Evolutionary conservation across 208 protist genomes (phyloP), one percentile per base, ranked within the genome.

Genomic region (Kentomonas sorsogonicus): DNA sequence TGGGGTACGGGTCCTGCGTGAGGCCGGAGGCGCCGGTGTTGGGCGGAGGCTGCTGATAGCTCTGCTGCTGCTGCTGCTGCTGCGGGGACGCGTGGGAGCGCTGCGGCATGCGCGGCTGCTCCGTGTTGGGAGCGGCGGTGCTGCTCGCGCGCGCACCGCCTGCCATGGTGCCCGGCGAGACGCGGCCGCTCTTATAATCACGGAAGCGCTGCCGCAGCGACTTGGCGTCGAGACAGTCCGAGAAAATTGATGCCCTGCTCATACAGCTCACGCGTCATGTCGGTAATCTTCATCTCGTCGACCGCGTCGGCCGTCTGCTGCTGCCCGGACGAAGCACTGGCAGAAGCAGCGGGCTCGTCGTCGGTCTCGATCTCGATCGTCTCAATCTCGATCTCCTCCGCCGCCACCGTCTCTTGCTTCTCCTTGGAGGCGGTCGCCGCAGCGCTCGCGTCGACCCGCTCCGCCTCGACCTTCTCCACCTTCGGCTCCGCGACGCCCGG

Each of bases 241-340:
- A 89, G 58, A 95, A n/a, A 95, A 65, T 93, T 89, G 10, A 95
- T 68, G 34, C 86, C 86, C 10, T 71, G 70, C 53, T 91, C 89
- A 60, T 91, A 93, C 23, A 95, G 71, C 25, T 95, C 80, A 50
- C 83, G 86, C 3, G 89, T 95, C 53, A 95, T 93, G 64, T 95
- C 89, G 10, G 79, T 92, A 27, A 93, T 85, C 55, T 76, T 78
- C 79, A 93, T 92, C 34, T 60, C 78, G 33, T 89, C 85, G 2
- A 77, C 83, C 9, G 77, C 43, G 40, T 73, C 74, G 29, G 74
- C 59, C 44, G 44, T 38, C 13, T 29, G 45, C 20, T 64, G 9
- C 23, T 71, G 57, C n/a, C n/a, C n/a, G n/a, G n/a, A n/a, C n/a
- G n/a, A n/a, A n/a, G n/a, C n/a, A n/a, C n/a, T n/a, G n/a, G n/a